These are phyloP conservation scores for Tuber borchii DNA, from an alignment of 495 filamentous ascomycete species.

Conservation along the genomic window DNA sequence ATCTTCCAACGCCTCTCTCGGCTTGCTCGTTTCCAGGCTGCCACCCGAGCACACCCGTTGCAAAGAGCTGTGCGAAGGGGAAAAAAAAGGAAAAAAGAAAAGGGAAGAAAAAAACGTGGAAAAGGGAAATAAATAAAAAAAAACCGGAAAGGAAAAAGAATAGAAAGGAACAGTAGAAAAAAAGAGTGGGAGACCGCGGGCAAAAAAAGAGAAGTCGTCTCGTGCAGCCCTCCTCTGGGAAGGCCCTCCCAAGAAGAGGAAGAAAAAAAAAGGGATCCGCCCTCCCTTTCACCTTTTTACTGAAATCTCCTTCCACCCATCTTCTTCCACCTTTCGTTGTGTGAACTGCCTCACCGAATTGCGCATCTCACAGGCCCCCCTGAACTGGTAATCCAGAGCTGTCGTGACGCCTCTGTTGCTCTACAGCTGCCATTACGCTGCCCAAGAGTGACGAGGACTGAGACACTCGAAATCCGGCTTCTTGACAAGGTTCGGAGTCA, in stretches of 20 bases:
- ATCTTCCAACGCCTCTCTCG: not conserved
- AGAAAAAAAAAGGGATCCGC: constrained; percentile 24
- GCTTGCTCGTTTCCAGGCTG: not conserved
- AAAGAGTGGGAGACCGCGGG: constrained; percentile 13
- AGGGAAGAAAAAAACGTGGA: constrained; percentile 16
- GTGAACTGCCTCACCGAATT: constrained; percentile 36
- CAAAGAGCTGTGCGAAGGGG: not conserved
- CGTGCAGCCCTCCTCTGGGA: constrained; percentile 19
- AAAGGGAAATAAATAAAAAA: constrained; percentile 19
- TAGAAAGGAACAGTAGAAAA: constrained; percentile 11
- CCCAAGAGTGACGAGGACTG: constrained; percentile 17
- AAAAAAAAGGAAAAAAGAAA: constrained; percentile 22
- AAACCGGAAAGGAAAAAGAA: constrained; percentile 17
- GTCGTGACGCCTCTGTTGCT: constrained; percentile 25
- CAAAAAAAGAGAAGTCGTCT: constrained; percentile 28
- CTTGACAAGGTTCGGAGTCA: constrained; percentile 31
- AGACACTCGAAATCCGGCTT: constrained; percentile 34
- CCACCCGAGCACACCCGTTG: not conserved
- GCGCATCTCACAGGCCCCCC: constrained; percentile 35
- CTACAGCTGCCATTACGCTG: constrained; percentile 18
- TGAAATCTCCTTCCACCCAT: constrained; percentile 23
- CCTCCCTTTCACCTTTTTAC: constrained; percentile 23
- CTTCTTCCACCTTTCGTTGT: constrained; percentile 14
- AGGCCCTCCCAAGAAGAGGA: not conserved
- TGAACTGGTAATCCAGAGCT: constrained; percentile 34